phyloP scores from a whole-genome alignment of 1,139 yeast species.

The Sugiyamaella pinicola region DNA sequence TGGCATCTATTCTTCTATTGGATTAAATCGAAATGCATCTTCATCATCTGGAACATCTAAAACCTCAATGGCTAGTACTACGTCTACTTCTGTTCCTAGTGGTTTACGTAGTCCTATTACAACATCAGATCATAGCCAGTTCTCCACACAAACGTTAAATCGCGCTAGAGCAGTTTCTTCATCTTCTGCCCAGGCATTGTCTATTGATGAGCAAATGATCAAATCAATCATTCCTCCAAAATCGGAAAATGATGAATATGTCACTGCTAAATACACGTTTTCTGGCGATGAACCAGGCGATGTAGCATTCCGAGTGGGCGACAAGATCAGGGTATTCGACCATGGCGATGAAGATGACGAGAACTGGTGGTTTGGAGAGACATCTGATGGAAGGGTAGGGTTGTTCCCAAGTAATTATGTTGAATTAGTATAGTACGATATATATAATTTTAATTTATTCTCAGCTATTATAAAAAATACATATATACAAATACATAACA shows the following conservation, averaged over 20 bases:
- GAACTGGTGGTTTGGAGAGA: constrained; percentile 65
- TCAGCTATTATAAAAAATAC: neutral
- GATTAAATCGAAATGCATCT: constrained; percentile 14
- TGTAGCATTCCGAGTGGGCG: constrained; percentile 54
- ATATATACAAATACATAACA: neutral
- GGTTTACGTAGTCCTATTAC: constrained; percentile 19
- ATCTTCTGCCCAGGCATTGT: constrained; percentile 33
- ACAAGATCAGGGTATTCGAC: constrained; percentile 50
- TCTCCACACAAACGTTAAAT: constrained; percentile 18
- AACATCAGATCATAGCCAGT: constrained; percentile 7
- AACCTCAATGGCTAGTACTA: constrained; percentile 4
- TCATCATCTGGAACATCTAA: constrained; percentile 21
- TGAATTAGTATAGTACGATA: neutral
- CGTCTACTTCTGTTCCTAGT: constrained; percentile 7
- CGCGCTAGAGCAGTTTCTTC: constrained; percentile 35
- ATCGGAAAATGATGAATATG: constrained; percentile 35
- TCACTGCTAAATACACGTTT: constrained; percentile 43
- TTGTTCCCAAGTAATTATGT: constrained; percentile 61
- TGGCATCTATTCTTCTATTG: constrained; percentile 13
- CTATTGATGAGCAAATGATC: constrained; percentile 21
- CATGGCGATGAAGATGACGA: constrained; percentile 45
- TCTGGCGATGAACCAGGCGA: constrained; percentile 51
- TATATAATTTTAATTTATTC: neutral
- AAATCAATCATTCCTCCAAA: constrained; percentile 27
- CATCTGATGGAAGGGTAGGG: constrained; percentile 50